These are phyloP conservation scores for Solanum hybrid DNA, from an alignment of 305 asterid species.

Conservation along the genomic window DNA sequence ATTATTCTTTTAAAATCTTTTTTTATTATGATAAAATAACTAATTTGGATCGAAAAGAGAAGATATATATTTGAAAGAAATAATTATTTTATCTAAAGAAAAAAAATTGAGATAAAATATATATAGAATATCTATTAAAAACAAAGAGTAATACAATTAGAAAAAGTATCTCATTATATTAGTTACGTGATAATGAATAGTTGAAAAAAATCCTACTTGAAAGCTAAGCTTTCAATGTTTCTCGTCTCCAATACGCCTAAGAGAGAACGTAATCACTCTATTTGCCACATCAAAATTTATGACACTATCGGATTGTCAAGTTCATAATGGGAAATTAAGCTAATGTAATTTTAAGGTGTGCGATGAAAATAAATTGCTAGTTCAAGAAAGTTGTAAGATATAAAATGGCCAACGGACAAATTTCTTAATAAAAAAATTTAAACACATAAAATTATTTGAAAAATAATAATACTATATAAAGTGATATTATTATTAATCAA, in stretches of 20 bases:
- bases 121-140: too few species aligned
- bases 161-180: not conserved
- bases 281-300: not conserved
- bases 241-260: not conserved
- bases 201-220: not conserved
- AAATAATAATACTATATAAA: not conserved
- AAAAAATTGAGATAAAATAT: not conserved
- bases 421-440: not conserved
- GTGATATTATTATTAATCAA: not conserved
- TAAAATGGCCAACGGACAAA: not conserved
- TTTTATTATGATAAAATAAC: not conserved
- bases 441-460: not conserved
- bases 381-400: not conserved
- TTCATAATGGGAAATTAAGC: not conserved
- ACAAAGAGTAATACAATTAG: not conserved
- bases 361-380: not conserved
- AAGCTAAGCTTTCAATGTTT: not conserved
- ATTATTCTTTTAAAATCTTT: too few species aligned
- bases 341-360: not conserved
- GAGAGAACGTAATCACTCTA: not conserved
- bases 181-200: not conserved
- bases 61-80: not conserved
- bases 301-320: not conserved
- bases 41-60: not conserved
- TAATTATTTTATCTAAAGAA: not conserved